Percentiles rank a stretch among this genome's conserved stretches.
phyloP scores from a whole-genome alignment of 306 rosid genomes.

The Vigna radiata region DNA sequence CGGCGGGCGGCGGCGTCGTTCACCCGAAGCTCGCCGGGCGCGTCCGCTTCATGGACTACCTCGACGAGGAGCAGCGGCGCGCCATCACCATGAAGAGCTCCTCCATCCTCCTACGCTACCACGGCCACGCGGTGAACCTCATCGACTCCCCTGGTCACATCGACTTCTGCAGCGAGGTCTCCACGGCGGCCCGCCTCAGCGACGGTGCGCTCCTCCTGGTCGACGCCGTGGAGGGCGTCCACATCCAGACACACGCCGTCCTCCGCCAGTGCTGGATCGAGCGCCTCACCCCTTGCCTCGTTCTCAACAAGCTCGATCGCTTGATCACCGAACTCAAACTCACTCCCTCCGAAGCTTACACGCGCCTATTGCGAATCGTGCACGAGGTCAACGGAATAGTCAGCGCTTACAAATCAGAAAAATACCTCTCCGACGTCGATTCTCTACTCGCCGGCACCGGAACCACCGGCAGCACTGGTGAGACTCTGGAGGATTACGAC shows the following conservation, averaged over 20 bases:
- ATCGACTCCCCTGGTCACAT: slow-evolving; percentile 95
- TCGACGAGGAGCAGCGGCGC: slow-evolving; percentile 86
- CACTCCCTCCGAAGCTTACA: slow-evolving; percentile 78
- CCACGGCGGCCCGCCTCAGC: slow-evolving; percentile 87
- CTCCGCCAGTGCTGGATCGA: slow-evolving; percentile 95
- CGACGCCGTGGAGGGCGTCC: slow-evolving; percentile 93
- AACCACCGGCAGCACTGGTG: background rate
- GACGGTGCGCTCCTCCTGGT: slow-evolving; percentile 88
- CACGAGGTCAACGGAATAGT: slow-evolving; percentile 86
- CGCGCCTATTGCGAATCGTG: slow-evolving; percentile 66
- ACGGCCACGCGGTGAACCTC: slow-evolving; percentile 64
- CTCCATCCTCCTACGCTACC: slow-evolving; percentile 63
- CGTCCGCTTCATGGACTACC: slow-evolving; percentile 86
- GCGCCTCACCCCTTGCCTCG: slow-evolving; percentile 79
- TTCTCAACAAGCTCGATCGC: slow-evolving; percentile 88
- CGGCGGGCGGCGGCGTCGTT: slow-evolving; percentile 68
- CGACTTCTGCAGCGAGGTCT: slow-evolving; percentile 93
- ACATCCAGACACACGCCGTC: slow-evolving; percentile 91
- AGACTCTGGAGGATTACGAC: slow-evolving; percentile 46
- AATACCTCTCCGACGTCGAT: slow-evolving; percentile 80
- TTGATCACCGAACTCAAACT: slow-evolving; percentile 72
- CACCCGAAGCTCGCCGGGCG: slow-evolving; percentile 88
- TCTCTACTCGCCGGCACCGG: slow-evolving; percentile 58
- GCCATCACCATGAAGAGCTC: slow-evolving; percentile 97
- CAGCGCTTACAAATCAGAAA: slow-evolving; percentile 80